Base-by-base conservation (phyloP, 768 basidiomycete genomes). In the Kwoniella dendrophila region DNA sequence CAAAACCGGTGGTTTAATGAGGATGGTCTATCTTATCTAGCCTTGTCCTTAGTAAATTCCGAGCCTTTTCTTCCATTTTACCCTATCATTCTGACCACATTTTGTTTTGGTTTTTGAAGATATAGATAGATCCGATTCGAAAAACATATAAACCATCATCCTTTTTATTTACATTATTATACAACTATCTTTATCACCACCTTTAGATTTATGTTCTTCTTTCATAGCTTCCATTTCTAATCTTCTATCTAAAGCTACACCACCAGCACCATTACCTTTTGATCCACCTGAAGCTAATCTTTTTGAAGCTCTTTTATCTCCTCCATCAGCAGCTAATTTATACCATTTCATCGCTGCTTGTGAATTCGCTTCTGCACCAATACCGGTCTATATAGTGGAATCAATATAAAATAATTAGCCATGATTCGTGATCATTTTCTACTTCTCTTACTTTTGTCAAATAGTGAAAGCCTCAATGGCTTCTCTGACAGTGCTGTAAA, bases 251-350 rank as follows among this genome's bases (percentile, higher is more conserved):
- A 69, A 63, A 50, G 70, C 72, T 34, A 59, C 29, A 41, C 63
- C 38, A 2, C 63, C 66, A 20, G 58, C 65, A 34, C 64, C n/a
- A n/a, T n/a, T 38, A 8, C 32, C 43, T 11, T 40, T 83, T 56
- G 79, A 84, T 44, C 73, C 83, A 5, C 85, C 82, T 11, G 85
- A 81, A 73, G 85, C 87, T 14, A 98, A 81, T 54, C 96, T 87
- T 72, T 94, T 90, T 7, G 84, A 81, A 0, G 96, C 93, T 61
- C 96, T 90, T 77, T 91, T 95, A 81, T 99, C 96, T 50, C 95
- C 94, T 30, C 87, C 85, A 1, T 94, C 92, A 16, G 92, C 88
- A 2, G 96, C 91, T 64, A 86, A 86, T 80, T 91, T 90, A 83
- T 93, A 98, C 83, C 88, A 97, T 14, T 82, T 71, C 34, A 86